Conservation (phyloP, 495 filamentous ascomycete species). For the Astrothelium macrocarpum region DNA sequence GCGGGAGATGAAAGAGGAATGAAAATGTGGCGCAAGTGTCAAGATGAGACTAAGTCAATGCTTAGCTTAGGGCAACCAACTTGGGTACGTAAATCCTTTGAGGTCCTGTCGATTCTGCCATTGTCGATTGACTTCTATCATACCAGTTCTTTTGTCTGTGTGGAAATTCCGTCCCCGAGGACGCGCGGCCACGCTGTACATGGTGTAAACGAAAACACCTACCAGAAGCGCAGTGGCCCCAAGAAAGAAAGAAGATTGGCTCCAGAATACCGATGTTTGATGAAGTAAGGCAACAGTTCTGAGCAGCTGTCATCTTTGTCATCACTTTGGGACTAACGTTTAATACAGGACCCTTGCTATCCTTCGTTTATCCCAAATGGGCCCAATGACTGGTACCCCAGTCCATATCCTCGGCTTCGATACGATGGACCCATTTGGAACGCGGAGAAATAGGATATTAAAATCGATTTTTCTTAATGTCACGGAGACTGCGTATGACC, state of each 20-base stretch:
- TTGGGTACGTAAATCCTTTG: background rate
- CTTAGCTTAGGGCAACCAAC: too few species aligned
- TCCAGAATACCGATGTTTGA: background rate
- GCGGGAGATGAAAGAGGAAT: background rate
- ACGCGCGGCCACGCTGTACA: conserved; percentile 6
- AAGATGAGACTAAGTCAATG: too few species aligned
- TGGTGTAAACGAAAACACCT: conserved; percentile 7
- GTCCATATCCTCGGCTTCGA: conserved; percentile 3
- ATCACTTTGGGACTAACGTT: background rate
- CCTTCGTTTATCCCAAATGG: conserved; percentile 1
- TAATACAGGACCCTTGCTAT: conserved; percentile 8
- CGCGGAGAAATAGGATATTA: background rate
- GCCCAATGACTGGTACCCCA: background rate
- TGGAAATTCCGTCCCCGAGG: background rate
- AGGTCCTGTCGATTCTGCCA: background rate
- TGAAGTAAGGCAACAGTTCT: background rate
- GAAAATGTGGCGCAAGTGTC: too few species aligned
- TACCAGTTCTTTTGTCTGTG: conserved; percentile 10
- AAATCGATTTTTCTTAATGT: background rate
- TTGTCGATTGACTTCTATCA: background rate
- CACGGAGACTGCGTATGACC: too few species aligned
- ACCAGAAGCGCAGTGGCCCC: conserved; percentile 1
- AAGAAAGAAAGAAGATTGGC: background rate
- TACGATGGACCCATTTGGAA: conserved; percentile 9
- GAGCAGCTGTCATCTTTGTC: background rate